These are phyloP conservation scores for Eucalyptus caleyi DNA, from an alignment of 345 rosid species.

Conservation along the genomic window DNA sequence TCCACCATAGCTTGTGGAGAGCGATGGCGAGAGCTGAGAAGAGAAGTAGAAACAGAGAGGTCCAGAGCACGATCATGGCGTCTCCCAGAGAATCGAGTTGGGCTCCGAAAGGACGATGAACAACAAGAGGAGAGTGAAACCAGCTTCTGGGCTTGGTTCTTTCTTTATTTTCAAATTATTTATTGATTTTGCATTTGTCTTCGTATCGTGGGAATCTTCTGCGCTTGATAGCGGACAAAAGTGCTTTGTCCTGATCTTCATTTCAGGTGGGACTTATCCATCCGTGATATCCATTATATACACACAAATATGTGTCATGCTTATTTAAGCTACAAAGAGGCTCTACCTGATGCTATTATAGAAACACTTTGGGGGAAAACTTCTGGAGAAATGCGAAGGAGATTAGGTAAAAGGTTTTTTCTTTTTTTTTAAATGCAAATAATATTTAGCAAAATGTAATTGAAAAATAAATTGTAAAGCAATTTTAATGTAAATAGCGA, in stretches of 20 bases:
- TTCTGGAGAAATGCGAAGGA: too few relatives aligned
- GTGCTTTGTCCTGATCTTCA: not conserved
- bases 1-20: conserved; percentile 13
- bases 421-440: not conserved
- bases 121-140: not conserved
- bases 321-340: not conserved
- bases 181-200: not conserved
- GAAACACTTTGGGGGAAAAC: not conserved
- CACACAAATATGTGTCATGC: not conserved
- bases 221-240: not conserved
- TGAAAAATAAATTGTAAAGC: not conserved
- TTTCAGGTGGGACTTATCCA: not conserved
- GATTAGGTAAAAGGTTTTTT: not conserved
- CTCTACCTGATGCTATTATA: not conserved
- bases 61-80: not conserved
- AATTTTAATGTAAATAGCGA: too few relatives aligned
- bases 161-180: not conserved
- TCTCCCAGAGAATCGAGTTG: not conserved
- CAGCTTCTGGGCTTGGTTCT: not conserved
- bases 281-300: not conserved
- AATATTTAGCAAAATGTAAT: too few relatives aligned
- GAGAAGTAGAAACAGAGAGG: not conserved
- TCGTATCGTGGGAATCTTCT: not conserved
- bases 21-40: not conserved
- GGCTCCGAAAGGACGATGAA: not conserved